Percentiles rank a stretch among this genome's conserved stretches.
These are phyloP conservation scores for Penicillium sp. DNA, from an alignment of 2,329 filamentous ascomycete species.

Conservation along the genomic window DNA sequence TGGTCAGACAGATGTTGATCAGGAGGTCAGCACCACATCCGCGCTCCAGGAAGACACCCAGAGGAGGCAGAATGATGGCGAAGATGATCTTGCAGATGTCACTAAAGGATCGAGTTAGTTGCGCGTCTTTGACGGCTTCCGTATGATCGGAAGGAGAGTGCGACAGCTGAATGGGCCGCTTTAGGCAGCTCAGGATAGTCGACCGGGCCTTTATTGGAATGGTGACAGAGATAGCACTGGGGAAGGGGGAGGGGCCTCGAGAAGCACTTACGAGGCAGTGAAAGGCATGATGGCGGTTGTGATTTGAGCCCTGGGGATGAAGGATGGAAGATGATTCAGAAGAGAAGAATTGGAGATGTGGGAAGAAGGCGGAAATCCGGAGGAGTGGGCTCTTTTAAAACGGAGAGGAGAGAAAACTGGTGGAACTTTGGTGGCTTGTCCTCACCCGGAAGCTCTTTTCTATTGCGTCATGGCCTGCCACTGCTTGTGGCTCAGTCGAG, in stretches of 20 bases:
- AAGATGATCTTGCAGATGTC: conserved; percentile 83
- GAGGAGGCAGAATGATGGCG: conserved; percentile 84
- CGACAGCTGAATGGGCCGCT: not conserved
- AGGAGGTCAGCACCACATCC: conserved; percentile 84
- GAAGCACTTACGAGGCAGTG: conserved; percentile 53
- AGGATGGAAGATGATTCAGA: conserved; percentile 1
- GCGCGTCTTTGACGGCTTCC: not conserved
- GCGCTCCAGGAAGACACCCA: conserved; percentile 93
- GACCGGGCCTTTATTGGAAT: not conserved
- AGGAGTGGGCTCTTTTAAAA: conserved; percentile 34
- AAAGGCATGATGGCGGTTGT: conserved; percentile 52
- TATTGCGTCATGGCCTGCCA: conserved; percentile 39
- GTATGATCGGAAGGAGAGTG: not conserved
- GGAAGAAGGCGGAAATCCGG: conserved; percentile 17
- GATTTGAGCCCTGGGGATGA: conserved; percentile 1
- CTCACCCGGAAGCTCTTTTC: conserved; percentile 1
- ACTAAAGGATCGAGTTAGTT: conserved; percentile 45
- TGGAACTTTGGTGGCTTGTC: conserved; percentile 37
- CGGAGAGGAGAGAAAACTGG: conserved; percentile 57
- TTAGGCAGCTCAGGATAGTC: not conserved
- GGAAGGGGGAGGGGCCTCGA: not conserved
- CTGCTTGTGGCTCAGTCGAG: conserved; percentile 16
- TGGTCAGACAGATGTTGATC: conserved; percentile 90
- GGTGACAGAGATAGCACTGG: not conserved
- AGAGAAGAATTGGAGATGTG: conserved; percentile 3